Percentiles rank a stretch among this genome's conserved stretches.
Evolutionary conservation across 768 basidiomycete species (phyloP).

Genomic region (Leucocoprinus leucothites): DNA sequence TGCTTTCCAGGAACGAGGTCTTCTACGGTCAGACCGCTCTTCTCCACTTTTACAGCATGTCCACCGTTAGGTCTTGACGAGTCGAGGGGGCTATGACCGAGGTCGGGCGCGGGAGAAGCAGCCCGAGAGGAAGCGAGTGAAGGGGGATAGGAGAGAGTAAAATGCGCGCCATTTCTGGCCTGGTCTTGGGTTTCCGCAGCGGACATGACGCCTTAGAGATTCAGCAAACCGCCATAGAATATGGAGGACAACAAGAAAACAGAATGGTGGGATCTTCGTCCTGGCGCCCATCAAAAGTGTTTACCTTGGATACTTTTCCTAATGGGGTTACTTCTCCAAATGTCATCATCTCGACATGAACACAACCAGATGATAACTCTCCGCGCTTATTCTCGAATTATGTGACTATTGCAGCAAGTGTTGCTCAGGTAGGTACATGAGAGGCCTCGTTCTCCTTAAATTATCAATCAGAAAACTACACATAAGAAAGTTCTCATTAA

Average conservation of each 20-base stretch:
- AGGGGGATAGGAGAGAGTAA: slow-evolving; percentile 27
- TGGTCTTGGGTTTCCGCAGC: background rate
- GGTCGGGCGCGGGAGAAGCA: slow-evolving; percentile 26
- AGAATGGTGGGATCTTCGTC: no score
- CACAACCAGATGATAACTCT: no score
- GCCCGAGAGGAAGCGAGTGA: slow-evolving; percentile 31
- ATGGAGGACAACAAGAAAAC: slow-evolving; percentile 2
- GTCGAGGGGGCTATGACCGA: slow-evolving; percentile 15
- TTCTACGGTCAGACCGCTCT: slow-evolving; percentile 12
- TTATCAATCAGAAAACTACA: no score
- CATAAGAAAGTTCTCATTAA: no score
- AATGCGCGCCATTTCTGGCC: slow-evolving; percentile 14
- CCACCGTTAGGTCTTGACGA: slow-evolving; percentile 8
- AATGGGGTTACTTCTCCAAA: no score
- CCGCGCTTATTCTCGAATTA: no score
- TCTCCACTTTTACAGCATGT: slow-evolving; percentile 12
- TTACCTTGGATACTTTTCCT: no score
- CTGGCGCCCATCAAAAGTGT: no score
- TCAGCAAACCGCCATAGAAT: background rate
- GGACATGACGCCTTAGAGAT: background rate
- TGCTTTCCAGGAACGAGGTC: slow-evolving; percentile 24
- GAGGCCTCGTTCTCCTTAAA: no score
- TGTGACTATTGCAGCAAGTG: no score
- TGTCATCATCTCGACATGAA: no score
- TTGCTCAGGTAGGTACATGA: no score